Conservation (phyloP, 140 eudicot species). For the Cichorium intybus region DNA sequence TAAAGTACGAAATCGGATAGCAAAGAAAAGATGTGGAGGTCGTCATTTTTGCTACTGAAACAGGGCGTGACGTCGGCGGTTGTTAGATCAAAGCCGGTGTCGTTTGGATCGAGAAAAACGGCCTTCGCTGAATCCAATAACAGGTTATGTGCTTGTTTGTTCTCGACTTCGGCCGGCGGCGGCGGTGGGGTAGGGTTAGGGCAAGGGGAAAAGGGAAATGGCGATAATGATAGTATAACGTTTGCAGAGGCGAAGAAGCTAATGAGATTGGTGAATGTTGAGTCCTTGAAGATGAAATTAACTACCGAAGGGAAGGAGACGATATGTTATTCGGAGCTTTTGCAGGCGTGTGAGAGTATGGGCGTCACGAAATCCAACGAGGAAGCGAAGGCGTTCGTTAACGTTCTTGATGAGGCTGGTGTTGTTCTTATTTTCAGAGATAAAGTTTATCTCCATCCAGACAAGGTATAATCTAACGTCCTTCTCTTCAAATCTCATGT, state of each 20-base stretch:
- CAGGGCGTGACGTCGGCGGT: constrained; percentile 21
- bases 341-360: constrained; percentile 52
- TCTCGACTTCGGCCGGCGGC: constrained; percentile 15
- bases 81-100: constrained; percentile 13
- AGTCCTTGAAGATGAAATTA: constrained; percentile 64
- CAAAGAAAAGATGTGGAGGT: constrained; percentile 35
- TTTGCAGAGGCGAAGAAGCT: constrained; percentile 66
- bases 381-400: constrained; percentile 69
- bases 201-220: constrained; percentile 8
- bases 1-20: not conserved
- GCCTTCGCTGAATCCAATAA: not conserved
- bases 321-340: constrained; percentile 55
- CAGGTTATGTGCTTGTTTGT: constrained; percentile 16
- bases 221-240: constrained; percentile 26
- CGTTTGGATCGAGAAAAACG: not conserved
- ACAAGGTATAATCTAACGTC: constrained; percentile 44
- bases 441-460: constrained; percentile 65
- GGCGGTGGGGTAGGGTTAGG: constrained; percentile 15
- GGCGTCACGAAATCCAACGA: constrained; percentile 63
- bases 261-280: constrained; percentile 89
- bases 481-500: not conserved
- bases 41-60: constrained; percentile 34
- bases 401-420: constrained; percentile 88
- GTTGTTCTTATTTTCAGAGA: constrained; percentile 77
- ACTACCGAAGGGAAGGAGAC: constrained; percentile 64